A percentile compares a stretch with the other conserved stretches of the same genome.
phyloP scores from a whole-genome alignment of 495 filamentous ascomycete genomes.

The Chaetomium fimeti region DNA sequence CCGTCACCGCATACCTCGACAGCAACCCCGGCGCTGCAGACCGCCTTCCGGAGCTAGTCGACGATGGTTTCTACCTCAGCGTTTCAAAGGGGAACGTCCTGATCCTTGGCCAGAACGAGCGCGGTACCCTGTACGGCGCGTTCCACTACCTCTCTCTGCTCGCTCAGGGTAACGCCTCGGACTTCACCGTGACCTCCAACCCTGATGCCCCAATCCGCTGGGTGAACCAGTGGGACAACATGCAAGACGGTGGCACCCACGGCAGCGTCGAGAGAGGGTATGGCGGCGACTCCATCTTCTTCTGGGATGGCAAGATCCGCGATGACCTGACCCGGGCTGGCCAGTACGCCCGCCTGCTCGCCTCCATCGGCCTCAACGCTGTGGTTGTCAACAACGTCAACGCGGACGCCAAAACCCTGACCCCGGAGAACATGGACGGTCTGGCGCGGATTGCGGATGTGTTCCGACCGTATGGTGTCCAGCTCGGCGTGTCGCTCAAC shows the following conservation, averaged over 20 bases:
- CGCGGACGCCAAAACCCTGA: conserved; percentile 59
- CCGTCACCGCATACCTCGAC: conserved; percentile 50
- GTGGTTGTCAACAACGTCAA: conserved; percentile 74
- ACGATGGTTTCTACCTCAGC: conserved; percentile 65
- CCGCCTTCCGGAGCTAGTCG: conserved; percentile 47
- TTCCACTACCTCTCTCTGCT: conserved; percentile 67
- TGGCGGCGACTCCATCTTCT: conserved; percentile 69
- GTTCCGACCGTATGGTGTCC: conserved; percentile 66
- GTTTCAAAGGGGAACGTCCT: conserved; percentile 46
- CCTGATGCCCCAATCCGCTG: conserved; percentile 64
- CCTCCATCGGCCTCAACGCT: conserved; percentile 66
- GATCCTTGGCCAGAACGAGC: conserved; percentile 66
- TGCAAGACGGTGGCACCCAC: conserved; percentile 44
- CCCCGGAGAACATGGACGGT: conserved; percentile 56
- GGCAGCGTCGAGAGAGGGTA: conserved; percentile 70
- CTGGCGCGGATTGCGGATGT: conserved; percentile 61
- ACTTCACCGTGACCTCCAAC: conserved; percentile 53
- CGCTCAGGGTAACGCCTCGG: conserved; percentile 59
- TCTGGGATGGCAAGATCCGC: conserved; percentile 53
- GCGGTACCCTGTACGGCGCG: conserved; percentile 66
- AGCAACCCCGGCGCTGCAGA: conserved; percentile 18
- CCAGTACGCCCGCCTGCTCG: conserved; percentile 65
- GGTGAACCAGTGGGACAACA: conserved; percentile 74
- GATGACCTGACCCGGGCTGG: conserved; percentile 57
- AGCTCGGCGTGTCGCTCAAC: conserved; percentile 63